Conservation (phyloP, 2,329 filamentous ascomycete species). For the Colletotrichum godetiae region DNA sequence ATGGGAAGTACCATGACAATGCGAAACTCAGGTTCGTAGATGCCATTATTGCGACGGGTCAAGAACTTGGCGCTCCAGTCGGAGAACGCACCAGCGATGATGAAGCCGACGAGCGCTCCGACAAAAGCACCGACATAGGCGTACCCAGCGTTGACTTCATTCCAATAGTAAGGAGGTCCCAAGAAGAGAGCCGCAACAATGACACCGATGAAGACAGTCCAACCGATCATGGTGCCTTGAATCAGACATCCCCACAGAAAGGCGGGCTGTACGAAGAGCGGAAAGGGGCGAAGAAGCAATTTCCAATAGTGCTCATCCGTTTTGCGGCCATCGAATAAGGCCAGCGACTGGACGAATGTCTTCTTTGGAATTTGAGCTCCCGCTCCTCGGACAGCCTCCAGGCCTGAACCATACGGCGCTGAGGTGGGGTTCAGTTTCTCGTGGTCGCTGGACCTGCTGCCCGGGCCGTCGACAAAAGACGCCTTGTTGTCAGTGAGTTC, state of each 20-base stretch:
- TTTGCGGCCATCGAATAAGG: conserved; percentile 84
- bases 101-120: conserved; percentile 82
- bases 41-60: conserved; percentile 79
- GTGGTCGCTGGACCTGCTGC: not conserved
- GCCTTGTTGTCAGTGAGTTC: conserved; percentile 34
- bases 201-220: conserved; percentile 93
- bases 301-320: conserved; percentile 79
- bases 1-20: conserved; percentile 86
- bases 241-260: conserved; percentile 84
- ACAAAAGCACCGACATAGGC: conserved; percentile 88
- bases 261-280: conserved; percentile 84
- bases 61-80: conserved; percentile 79
- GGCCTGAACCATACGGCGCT: not conserved
- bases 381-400: conserved; percentile 23
- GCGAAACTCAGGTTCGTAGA: conserved; percentile 93
- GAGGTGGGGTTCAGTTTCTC: conserved; percentile 6
- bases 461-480: not conserved
- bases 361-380: conserved; percentile 57
- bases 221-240: conserved; percentile 91
- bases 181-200: conserved; percentile 86
- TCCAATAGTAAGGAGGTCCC: conserved; percentile 83
- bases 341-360: conserved; percentile 70
- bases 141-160: conserved; percentile 85
- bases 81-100: conserved; percentile 77
- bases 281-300: conserved; percentile 78